Evolutionary conservation across 2,329 filamentous ascomycete genomes (phyloP).

Genomic region (Colletotrichum tanaceti): DNA sequence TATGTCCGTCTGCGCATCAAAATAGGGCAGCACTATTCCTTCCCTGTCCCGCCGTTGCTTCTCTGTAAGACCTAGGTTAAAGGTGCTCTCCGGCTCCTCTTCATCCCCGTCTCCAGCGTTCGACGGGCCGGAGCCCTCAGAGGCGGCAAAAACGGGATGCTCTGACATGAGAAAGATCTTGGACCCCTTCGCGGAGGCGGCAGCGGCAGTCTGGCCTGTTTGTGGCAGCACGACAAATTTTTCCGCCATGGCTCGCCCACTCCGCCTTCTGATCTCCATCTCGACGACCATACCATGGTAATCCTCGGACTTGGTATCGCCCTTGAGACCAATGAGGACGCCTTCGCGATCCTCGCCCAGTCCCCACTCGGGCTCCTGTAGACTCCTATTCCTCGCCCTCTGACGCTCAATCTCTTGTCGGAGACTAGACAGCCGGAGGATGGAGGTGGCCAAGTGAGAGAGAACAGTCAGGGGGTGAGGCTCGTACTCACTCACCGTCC

Average conservation of each 20-base stretch:
- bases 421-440: conserved; percentile 79
- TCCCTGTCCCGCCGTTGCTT: conserved; percentile 89
- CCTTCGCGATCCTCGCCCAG: conserved; percentile 83
- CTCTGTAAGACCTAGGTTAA: conserved; percentile 87
- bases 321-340: conserved; percentile 74
- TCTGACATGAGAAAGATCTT: conserved; percentile 75
- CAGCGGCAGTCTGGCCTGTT: conserved; percentile 23
- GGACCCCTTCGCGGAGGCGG: conserved; percentile 43
- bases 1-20: conserved; percentile 89
- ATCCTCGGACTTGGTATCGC: conserved; percentile 57
- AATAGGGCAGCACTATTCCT: conserved; percentile 92
- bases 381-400: conserved; percentile 79
- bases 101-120: conserved; percentile 52
- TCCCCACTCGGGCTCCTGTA: conserved; percentile 82
- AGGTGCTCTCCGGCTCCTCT: conserved; percentile 77
- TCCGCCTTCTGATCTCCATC: conserved; percentile 88
- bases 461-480: conserved; percentile 79
- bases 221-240: conserved; percentile 63
- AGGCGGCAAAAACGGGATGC: conserved; percentile 74
- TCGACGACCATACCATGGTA: conserved; percentile 74
- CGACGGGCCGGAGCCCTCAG: conserved; percentile 51
- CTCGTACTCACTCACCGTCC: conserved; percentile 63
- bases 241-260: conserved; percentile 81
- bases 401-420: conserved; percentile 79
- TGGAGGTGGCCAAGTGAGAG: conserved; percentile 87